Conservation (phyloP, 495 filamentous ascomycete genomes). For the Podospora fimiseda region DNA sequence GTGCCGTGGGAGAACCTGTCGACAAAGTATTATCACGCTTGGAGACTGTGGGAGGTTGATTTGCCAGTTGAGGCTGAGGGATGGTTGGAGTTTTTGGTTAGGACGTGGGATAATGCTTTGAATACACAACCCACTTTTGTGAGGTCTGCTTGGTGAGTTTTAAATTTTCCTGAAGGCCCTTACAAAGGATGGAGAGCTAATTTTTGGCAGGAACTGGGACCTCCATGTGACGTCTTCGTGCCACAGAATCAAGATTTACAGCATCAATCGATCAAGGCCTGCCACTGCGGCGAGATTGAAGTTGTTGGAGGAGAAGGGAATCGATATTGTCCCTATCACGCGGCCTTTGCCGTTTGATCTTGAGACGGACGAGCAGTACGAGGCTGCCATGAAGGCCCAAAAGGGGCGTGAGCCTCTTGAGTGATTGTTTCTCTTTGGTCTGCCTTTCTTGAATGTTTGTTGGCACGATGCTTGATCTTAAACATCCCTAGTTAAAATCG, state of each 20-base stretch:
- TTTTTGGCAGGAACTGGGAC: constrained; percentile 47
- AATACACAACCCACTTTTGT: constrained; percentile 39
- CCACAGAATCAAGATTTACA: constrained; percentile 59
- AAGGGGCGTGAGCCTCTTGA: constrained; percentile 39
- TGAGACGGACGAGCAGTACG: constrained; percentile 44
- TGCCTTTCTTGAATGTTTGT: neutral
- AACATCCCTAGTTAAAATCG: too few species aligned
- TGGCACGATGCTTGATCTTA: too few species aligned
- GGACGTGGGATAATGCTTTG: constrained; percentile 54
- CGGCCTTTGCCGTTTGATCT: constrained; percentile 39
- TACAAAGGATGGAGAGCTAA: neutral
- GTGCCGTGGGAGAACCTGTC: constrained; percentile 42
- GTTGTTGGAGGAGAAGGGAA: constrained; percentile 41
- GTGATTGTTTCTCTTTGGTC: neutral
- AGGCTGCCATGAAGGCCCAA: constrained; percentile 37
- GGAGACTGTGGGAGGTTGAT: constrained; percentile 48
- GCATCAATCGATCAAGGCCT: constrained; percentile 48
- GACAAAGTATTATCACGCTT: constrained; percentile 49
- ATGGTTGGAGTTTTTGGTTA: constrained; percentile 51
- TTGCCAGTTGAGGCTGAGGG: constrained; percentile 53
- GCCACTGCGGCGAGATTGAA: constrained; percentile 45
- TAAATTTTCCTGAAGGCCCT: neutral
- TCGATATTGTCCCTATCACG: constrained; percentile 47
- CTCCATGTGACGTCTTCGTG: constrained; percentile 61
- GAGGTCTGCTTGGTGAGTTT: constrained; percentile 28